Conservation (phyloP, 1,139 yeast genomes). For the Lodderomyces metapsilosis region DNA sequence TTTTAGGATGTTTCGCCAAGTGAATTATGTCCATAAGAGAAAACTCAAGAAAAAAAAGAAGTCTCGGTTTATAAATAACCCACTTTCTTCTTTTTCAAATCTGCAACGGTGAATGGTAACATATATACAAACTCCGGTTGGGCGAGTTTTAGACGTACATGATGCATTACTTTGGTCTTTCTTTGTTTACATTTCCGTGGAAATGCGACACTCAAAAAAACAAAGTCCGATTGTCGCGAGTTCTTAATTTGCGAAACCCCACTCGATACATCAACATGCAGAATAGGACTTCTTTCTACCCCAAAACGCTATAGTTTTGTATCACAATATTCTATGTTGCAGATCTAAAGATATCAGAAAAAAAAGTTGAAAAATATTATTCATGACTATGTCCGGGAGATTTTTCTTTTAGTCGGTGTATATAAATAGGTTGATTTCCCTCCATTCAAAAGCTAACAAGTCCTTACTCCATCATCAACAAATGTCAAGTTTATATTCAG, state of each 20-base stretch:
- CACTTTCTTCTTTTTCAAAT: too few relatives aligned
- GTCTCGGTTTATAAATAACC: too few relatives aligned
- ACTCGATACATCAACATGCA: neutral
- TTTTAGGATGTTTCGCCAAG: neutral
- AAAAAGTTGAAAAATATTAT: too few relatives aligned
- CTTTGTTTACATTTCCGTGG: neutral
- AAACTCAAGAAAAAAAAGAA: neutral
- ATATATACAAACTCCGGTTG: neutral
- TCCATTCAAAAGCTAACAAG: neutral
- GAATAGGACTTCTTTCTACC: too few relatives aligned
- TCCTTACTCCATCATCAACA: neutral
- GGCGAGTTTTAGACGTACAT: neutral
- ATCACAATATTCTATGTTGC: too few relatives aligned
- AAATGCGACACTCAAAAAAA: neutral
- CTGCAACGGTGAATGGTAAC: too few relatives aligned
- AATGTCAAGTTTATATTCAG: constrained; percentile 14
- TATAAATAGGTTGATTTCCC: neutral
- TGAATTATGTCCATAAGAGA: too few relatives aligned
- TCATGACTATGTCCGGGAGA: too few relatives aligned
- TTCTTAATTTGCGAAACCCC: neutral
- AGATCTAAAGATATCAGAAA: too few relatives aligned
- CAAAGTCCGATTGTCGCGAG: neutral
- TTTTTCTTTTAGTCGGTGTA: too few relatives aligned
- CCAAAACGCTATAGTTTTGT: too few relatives aligned
- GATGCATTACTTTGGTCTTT: neutral